Percentiles rank a stretch among this genome's conserved stretches.
Conservation (phyloP, 306 rosid species). For the Acacia confusa region DNA sequence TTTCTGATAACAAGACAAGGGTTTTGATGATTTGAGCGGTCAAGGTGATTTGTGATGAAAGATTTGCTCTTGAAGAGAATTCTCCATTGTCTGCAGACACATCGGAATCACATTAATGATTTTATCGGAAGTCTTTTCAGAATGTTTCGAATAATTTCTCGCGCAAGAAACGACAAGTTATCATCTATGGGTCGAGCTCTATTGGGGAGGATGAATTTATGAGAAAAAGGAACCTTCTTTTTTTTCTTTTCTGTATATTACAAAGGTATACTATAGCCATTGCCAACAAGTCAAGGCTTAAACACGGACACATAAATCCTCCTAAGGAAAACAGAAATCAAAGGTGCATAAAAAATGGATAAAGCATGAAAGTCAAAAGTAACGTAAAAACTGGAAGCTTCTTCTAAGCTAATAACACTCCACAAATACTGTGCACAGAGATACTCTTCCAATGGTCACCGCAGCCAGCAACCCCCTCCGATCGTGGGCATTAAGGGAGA, state of each 20-base stretch:
- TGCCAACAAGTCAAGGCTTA: not conserved
- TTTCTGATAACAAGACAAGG: too few species aligned
- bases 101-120: too few species aligned
- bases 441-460: constrained; percentile 78
- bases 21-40: too few species aligned
- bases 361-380: too few species aligned
- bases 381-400: not conserved
- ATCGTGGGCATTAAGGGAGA: constrained; percentile 42
- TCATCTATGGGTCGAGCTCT: too few species aligned
- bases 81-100: too few species aligned
- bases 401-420: constrained; percentile 34
- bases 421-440: constrained; percentile 54
- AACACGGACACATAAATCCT: not conserved
- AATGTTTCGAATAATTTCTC: too few species aligned
- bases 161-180: too few species aligned
- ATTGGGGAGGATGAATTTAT: too few species aligned
- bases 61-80: too few species aligned
- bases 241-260: not conserved
- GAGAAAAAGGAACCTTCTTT: not conserved
- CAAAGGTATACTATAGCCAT: not conserved
- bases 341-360: not conserved
- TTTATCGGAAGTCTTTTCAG: too few species aligned
- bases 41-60: too few species aligned
- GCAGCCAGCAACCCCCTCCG: constrained; percentile 38
- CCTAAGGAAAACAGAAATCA: not conserved